These are phyloP conservation scores for Scenedesmus sp. DNA, from an alignment of 163 green algal genomes.

Conservation along the genomic window DNA sequence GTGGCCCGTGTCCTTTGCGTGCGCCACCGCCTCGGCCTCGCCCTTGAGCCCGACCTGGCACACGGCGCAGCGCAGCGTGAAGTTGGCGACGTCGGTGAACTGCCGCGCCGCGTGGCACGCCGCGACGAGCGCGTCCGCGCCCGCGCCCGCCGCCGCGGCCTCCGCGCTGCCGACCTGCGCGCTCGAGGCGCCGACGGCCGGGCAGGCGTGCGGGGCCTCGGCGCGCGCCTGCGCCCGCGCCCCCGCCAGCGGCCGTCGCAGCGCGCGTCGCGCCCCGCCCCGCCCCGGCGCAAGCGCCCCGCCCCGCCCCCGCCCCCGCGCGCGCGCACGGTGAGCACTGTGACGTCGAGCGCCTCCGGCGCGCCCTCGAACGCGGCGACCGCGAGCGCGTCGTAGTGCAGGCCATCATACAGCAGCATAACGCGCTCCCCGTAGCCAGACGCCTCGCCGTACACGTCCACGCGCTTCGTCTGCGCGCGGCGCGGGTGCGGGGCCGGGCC, in stretches of 20 bases:
- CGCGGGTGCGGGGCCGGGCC: too few species aligned
- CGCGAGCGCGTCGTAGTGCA: slow-evolving; percentile 96
- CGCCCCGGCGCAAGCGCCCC: neutral
- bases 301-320: too few species aligned
- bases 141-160: slow-evolving; percentile 50
- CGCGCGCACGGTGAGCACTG: slow-evolving; percentile 33
- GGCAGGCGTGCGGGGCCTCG: neutral
- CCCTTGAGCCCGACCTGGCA: slow-evolving; percentile 81
- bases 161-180: slow-evolving; percentile 23
- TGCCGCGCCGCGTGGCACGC: slow-evolving; percentile 67
- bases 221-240: neutral
- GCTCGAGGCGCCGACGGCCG: neutral
- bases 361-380: slow-evolving; percentile 77
- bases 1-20: slow-evolving; percentile 89
- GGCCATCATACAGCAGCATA: slow-evolving; percentile 90
- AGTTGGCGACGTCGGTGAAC: slow-evolving; percentile 92
- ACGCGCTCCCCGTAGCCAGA: slow-evolving; percentile 68
- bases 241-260: too few species aligned
- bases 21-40: slow-evolving; percentile 89
- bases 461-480: slow-evolving; percentile 39
- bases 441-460: slow-evolving; percentile 33
- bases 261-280: too few species aligned
- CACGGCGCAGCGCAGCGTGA: slow-evolving; percentile 91
- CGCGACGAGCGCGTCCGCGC: slow-evolving; percentile 46
- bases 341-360: slow-evolving; percentile 85